phyloP scores from a whole-genome alignment of 148 eudicot genomes.

The Vaccinium darrowii region DNA sequence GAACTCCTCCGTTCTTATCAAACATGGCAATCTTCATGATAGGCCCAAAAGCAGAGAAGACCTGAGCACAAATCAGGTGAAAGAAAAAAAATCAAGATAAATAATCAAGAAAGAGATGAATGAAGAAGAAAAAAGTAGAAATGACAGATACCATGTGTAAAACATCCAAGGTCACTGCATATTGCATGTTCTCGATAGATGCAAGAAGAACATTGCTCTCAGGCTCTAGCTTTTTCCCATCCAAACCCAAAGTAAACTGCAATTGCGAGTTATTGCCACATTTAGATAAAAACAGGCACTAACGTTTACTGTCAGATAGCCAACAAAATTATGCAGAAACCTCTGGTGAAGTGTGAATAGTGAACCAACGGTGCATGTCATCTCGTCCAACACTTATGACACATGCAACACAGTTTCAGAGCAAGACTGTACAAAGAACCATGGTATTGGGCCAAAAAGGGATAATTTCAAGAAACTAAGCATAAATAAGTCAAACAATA shows the following conservation, averaged over 20 bases:
- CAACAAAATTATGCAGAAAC: neutral
- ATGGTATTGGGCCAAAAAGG: neutral
- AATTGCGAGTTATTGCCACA: constrained; percentile 7
- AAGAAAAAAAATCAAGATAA: neutral
- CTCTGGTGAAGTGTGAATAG: neutral
- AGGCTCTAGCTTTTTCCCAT: constrained; percentile 82
- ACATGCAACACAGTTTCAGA: neutral
- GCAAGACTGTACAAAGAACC: neutral
- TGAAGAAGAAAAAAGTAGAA: neutral
- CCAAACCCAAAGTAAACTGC: constrained; percentile 69
- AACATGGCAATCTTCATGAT: constrained; percentile 98
- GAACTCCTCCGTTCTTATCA: constrained; percentile 94
- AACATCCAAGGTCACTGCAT: constrained; percentile 87
- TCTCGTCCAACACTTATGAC: neutral
- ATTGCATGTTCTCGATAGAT: constrained; percentile 95
- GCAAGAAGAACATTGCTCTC: constrained; percentile 98
- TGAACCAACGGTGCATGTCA: neutral
- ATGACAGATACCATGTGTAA: constrained; percentile 65
- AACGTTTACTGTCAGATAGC: neutral
- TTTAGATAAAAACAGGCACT: constrained; percentile 9
- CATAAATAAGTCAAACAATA: neutral
- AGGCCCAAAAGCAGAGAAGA: constrained; percentile 90
- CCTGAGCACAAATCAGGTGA: constrained; percentile 39
- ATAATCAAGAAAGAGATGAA: neutral
- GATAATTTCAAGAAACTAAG: neutral